A percentile compares a stretch with the other conserved stretches of the same genome.
These are phyloP conservation scores for Umbelopsis vinacea DNA, from an alignment of 192 early-diverging fungal species.

Conservation along the genomic window DNA sequence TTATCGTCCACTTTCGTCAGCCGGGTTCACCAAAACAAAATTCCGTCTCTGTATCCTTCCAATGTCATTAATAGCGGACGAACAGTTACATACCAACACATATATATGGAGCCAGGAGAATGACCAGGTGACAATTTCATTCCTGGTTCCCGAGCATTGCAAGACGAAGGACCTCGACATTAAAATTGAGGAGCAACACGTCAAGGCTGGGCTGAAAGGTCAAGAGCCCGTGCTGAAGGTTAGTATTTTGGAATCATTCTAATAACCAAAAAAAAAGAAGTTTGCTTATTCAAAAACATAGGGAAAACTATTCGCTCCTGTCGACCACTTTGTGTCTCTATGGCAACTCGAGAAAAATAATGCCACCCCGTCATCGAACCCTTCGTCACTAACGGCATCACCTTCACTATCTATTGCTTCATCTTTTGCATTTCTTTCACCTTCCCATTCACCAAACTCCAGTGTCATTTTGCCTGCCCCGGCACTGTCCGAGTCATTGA, in stretches of 20 bases:
- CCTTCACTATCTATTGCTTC: constrained; percentile 44
- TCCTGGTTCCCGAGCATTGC: constrained; percentile 38
- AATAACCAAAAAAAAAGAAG: background rate
- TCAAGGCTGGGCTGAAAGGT: constrained; percentile 42
- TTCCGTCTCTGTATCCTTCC: background rate
- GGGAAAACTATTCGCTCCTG: constrained; percentile 41
- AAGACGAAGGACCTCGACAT: constrained; percentile 43
- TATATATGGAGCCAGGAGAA: constrained; percentile 42
- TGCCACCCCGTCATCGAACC: constrained; percentile 26
- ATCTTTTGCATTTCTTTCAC: constrained; percentile 40
- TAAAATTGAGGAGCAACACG: constrained; percentile 32
- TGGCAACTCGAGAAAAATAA: constrained; percentile 45
- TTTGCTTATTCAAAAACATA: background rate
- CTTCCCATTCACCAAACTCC: constrained; percentile 38
- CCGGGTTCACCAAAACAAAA: background rate
- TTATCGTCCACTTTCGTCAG: background rate
- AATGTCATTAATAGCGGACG: constrained; percentile 27
- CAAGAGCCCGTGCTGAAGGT: constrained; percentile 44
- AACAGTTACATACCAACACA: constrained; percentile 39
- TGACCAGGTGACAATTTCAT: constrained; percentile 45
- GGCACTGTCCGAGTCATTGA: constrained; percentile 21
- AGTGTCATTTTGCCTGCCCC: constrained; percentile 39
- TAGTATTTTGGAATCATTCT: background rate
- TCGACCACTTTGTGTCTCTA: constrained; percentile 39
- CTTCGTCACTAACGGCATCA: constrained; percentile 42